Base-by-base conservation (phyloP, 805 yeast species). In the Pichia insulana region DNA sequence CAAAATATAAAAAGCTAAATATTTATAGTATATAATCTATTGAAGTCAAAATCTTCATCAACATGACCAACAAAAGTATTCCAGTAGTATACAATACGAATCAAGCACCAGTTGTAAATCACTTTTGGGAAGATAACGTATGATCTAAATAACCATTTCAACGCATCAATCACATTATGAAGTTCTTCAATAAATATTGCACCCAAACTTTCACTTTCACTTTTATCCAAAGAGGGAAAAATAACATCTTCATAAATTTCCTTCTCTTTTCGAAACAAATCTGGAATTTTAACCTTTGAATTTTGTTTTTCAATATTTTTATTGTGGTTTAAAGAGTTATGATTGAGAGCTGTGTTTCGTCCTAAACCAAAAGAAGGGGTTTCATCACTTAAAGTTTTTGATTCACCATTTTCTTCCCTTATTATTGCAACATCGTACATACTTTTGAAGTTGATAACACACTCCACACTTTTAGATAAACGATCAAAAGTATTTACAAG, bases 401-500 rank as follows among this genome's bases (percentile, higher is more conserved):
- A 8, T 9, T 36, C 42, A 13, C 59, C 61, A 10, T 41, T 48
- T 33, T 58, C 62, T 46, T 59, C 62, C 20, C 43, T 48, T 9
- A 20, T 17, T 26, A 59, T 54, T 1, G 61, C 59, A 22, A 35
- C 61, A 30, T 63, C 62, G 54, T 78, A 80, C 63, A 81, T 54
- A 26, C 54, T 54, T 57, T 78, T 81, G 63, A 92, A 92, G 51
- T 76, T 73, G 47, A 76, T 76, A 39, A 89, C 79, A 22, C 95
- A 76, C 44, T 71, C 74, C 25, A 92, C 69, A 28, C 95, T 83
- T 64, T 87, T 87, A 3, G 96, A 83, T 44, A 92, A 70, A 53
- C 97, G 75, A 56, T 89, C 96, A 64, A 87, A 87, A 0, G 97
- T 90, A 65, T 92, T 92, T 54, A 92, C 67, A 50, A 92, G 73